A percentile compares a stretch with the other conserved stretches of the same genome.
These are phyloP conservation scores for Chenopodium formosanum DNA, from an alignment of 148 eudicot species.

Conservation along the genomic window DNA sequence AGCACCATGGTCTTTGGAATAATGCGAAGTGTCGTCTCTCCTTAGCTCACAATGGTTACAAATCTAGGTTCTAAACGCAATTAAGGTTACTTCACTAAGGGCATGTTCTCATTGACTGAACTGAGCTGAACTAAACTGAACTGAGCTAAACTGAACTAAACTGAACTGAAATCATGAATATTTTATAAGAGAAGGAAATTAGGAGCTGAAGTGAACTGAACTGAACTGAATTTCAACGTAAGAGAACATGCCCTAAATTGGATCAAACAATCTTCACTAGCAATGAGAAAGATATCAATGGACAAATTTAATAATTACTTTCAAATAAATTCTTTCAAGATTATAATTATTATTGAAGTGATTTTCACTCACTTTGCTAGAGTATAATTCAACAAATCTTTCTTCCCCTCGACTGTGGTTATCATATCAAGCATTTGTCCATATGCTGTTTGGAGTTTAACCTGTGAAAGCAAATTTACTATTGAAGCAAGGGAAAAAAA, in stretches of 20 bases:
- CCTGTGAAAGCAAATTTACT: conserved; percentile 33
- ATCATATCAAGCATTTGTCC: conserved; percentile 91
- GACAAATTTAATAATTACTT: neutral
- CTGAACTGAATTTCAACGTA: too few relatives aligned
- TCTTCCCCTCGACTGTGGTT: conserved; percentile 66
- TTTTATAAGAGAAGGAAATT: too few relatives aligned
- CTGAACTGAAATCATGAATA: too few relatives aligned
- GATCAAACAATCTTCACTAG: neutral
- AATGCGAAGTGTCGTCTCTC: neutral
- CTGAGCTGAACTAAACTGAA: too few relatives aligned
- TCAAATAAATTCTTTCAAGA: too few relatives aligned
- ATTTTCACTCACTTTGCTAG: conserved; percentile 46
- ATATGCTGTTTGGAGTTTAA: conserved; percentile 78
- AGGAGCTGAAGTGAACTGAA: too few relatives aligned
- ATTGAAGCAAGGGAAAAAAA: neutral
- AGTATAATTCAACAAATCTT: conserved; percentile 67
- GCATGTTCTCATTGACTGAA: too few relatives aligned
- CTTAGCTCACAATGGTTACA: neutral
- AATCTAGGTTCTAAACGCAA: neutral
- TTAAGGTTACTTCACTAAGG: too few relatives aligned
- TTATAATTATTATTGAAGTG: neutral
- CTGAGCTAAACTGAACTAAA: too few relatives aligned
- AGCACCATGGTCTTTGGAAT: too few relatives aligned
- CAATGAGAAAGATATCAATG: neutral
- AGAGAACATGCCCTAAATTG: too few relatives aligned